Conservation (phyloP, 441 rosid genomes). For the Cnidoscolus chayamansa region DNA sequence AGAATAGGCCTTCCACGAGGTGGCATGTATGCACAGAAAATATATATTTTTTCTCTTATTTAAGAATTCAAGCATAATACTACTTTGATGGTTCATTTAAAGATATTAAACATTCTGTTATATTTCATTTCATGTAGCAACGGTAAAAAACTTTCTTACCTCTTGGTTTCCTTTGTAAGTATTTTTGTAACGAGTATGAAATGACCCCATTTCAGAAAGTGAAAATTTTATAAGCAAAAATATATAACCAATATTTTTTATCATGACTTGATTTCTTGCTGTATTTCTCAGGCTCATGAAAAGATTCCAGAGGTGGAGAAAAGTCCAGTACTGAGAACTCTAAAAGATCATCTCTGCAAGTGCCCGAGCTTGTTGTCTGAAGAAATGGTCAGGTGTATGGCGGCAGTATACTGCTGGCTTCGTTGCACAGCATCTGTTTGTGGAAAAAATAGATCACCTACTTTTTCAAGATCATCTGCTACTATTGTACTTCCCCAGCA, state of each 20-base stretch:
- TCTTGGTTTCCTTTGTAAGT: not conserved
- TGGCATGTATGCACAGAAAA: not conserved
- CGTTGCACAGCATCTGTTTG: conserved; percentile 41
- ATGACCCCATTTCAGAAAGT: not conserved
- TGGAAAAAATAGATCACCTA: conserved; percentile 44
- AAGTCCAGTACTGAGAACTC: conserved; percentile 37
- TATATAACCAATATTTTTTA: not conserved
- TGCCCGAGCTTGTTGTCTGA: conserved; percentile 86
- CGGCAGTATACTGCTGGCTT: conserved; percentile 75
- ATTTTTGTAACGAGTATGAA: not conserved
- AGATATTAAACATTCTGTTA: not conserved
- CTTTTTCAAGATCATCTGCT: conserved; percentile 64
- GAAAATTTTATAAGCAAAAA: not conserved
- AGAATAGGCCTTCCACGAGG: not conserved
- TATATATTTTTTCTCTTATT: not conserved
- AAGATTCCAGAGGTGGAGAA: conserved; percentile 37
- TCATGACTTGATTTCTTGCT: no score
- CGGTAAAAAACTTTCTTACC: not conserved
- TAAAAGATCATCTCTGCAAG: conserved; percentile 74
- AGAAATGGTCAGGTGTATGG: conserved; percentile 87
- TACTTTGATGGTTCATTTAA: not conserved
- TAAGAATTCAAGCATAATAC: not conserved
- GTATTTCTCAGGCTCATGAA: conserved; percentile 33
- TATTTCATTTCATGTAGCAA: not conserved
- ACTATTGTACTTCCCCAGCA: conserved; percentile 54